Base-by-base conservation (phyloP, 2,329 filamentous ascomycete genomes). In the Colletotrichum spaethianum region DNA sequence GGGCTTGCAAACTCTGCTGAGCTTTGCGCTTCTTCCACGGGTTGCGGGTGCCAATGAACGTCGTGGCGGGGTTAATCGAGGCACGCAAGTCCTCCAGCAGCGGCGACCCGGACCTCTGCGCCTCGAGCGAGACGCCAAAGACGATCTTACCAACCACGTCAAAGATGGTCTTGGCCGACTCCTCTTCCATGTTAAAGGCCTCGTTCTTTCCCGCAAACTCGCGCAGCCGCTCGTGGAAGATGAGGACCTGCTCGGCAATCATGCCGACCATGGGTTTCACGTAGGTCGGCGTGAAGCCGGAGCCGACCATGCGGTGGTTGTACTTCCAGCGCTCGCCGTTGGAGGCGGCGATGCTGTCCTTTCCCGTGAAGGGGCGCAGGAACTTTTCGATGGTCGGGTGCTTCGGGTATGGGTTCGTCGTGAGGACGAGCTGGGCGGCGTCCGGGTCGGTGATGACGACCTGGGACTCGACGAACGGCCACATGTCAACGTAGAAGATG, bases 401-500 rank as follows among this genome's bases (percentile, higher is more conserved):
- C 6, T 69, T 72, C 33, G 80, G 77, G 6, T 70, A 72, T 28
- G 71, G 72, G 2, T 74, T 75, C 2, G 77, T 77, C 16, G 75
- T 74, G 8, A 73, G 66, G 4, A 79, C 71, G 26, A 77, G 65
- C 31, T 78, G 77, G 42, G 76, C 74, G 23, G 77, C 72, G 5
- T 75, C 76, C 1, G 79, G 79, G 7, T 76, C 76, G 8, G 75
- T 69, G 48, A 81, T 61, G 40, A 79, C 72, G 31, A 76, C 73
- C 36, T 79, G 77, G 12, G 75, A 72, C n/a, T 75, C 73, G 48
- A 73, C 74, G 28, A 81, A 75, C n/a, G 79, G 78, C 46, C 76
- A 79, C 8, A 79, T 36, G 60, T 81, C 80, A 55, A 81, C 72
- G 56, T 81, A 81, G 53, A 79, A 78, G 20, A 82, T 76, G 28